Evolutionary conservation across 2,329 filamentous ascomycete genomes (phyloP), one percentile per base, ranked within the genome.

Genomic region (Akanthomyces lecanii): DNA sequence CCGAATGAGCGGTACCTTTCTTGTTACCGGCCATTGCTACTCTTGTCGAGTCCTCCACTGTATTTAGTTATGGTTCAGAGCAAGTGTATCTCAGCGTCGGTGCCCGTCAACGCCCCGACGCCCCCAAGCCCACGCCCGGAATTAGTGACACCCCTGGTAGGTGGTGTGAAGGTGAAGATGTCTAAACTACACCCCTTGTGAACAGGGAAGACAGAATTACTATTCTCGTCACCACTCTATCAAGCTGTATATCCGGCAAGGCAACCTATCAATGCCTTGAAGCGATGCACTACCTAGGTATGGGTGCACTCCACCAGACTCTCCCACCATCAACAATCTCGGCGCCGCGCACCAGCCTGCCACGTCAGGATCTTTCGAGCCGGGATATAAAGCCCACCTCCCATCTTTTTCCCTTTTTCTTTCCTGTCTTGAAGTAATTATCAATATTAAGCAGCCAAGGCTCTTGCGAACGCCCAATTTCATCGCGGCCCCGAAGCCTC

Each of bases 181-280:
- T 48, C 23, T 5, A 28, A 48, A 14, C 11, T 16, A 18, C 21
- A 23, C 23, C 2, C 23, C 23, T n/a, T 14, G 38, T 14, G 2
- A 30, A 25, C 53, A n/a, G 14, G 16, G 18, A 3, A 30, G 36
- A 14, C 2, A 55, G 2, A 25, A 16, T 23, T 25, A 14, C 53
- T 23, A 21, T 44, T 44, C 36, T 44, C 23, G 7, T 44, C 36
- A 55, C 11, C 10, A 28, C 36, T 6, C 18, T 21, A 42, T 36
- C 10, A 12, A 44, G 10, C 21, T 42, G 38, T 42, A 55, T 44
- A 44, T 23, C 42, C 42, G 42, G 12, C n/a, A n/a, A 57, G 54
- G 40, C 54, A 57, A 33, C 54, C 54, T 57, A 57, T 57, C 55
- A 58, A 48, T 12, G 12, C 44, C 36, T 58, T 23, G 14, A 23